Conservation (phyloP, 2,329 filamentous ascomycete genomes). For the Fusarium verticillioides region DNA sequence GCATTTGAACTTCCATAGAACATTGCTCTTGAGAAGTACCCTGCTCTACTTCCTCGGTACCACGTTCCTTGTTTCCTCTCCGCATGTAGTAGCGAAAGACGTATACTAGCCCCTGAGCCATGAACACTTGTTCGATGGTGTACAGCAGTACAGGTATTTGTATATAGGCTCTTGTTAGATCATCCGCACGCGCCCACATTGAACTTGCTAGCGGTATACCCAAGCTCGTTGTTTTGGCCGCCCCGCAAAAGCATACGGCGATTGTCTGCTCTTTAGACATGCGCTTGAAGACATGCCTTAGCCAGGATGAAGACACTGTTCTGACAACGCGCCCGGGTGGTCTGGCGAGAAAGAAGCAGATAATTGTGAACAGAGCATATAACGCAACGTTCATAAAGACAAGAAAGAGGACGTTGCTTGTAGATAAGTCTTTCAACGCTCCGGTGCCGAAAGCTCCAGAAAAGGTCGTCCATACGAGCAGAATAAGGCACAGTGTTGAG, state of each 20-base stretch:
- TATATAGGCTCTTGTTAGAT: conserved; percentile 66
- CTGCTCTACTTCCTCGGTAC: conserved; percentile 35
- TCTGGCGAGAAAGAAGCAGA: conserved; percentile 66
- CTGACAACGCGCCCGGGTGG: conserved; percentile 50
- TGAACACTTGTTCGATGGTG: conserved; percentile 65
- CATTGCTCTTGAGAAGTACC: neutral
- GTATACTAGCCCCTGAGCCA: conserved; percentile 58
- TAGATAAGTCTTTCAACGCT: conserved; percentile 68
- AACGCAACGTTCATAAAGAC: conserved; percentile 74
- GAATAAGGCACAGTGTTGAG: conserved; percentile 58
- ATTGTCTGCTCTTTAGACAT: conserved; percentile 71
- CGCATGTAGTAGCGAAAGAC: conserved; percentile 60
- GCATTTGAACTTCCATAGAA: neutral
- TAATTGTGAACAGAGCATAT: conserved; percentile 69
- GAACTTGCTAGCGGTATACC: conserved; percentile 75
- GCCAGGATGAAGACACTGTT: conserved; percentile 27
- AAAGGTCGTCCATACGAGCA: conserved; percentile 71
- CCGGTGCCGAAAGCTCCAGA: conserved; percentile 73
- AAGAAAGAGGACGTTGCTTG: conserved; percentile 72
- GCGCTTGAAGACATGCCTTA: conserved; percentile 55
- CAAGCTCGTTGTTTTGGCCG: conserved; percentile 77
- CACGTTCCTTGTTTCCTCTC: conserved; percentile 37
- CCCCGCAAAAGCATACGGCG: conserved; percentile 78
- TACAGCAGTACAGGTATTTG: conserved; percentile 73
- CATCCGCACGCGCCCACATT: conserved; percentile 70